Evolutionary conservation across 2,329 filamentous ascomycete species (phyloP), one percentile per base, ranked within the genome.

Genomic region (Colletotrichum kahawae): DNA sequence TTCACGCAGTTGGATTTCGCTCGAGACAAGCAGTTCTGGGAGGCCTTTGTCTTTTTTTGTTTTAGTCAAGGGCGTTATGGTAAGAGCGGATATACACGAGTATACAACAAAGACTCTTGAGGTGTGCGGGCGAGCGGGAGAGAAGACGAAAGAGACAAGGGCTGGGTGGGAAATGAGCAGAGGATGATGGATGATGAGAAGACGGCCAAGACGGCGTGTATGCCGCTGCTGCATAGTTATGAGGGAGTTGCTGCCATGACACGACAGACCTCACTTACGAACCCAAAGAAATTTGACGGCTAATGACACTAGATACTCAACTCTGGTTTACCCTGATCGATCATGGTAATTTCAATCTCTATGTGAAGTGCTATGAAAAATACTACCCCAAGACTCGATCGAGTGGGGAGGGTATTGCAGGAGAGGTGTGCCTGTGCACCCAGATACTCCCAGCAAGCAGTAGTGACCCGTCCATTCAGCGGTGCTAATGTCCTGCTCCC

Each of bases 251-350:
- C 48, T 67, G 70, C 34, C 27, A 71, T 51, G 73, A 68, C 73
- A 68, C 64, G 56, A 72, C 63, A 31, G 70, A 67, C 57, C 63
- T 67, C 70, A 62, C 69, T 68, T 68, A 75, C n/a, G 73, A 75
- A 68, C 38, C 64, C 72, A 60, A 68, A 75, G 62, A 73, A 71
- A 67, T 68, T 64, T 70, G 56, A 75, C 57, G 73, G 63, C 70
- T 75, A 75, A 75, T 75, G 73, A 75, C 57, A 67, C 29, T 71
- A 74, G 33, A 75, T n/a, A 64, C 29, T 66, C 31, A 64, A 24
- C 24, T 63, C 36, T 67, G 16, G 21, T n/a, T n/a, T 18, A 34
- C 9, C 48, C 18, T 67, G 38, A 54, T 16, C 60, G 31, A 36
- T 29, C n/a, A 13, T n/a, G 21, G 14, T 29, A 34, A 70, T 48